A percentile compares a stretch with the other conserved stretches of the same genome.
Evolutionary conservation across 1,284 basidiomycete species (phyloP).

Genomic region (Wallemia mellicola): DNA sequence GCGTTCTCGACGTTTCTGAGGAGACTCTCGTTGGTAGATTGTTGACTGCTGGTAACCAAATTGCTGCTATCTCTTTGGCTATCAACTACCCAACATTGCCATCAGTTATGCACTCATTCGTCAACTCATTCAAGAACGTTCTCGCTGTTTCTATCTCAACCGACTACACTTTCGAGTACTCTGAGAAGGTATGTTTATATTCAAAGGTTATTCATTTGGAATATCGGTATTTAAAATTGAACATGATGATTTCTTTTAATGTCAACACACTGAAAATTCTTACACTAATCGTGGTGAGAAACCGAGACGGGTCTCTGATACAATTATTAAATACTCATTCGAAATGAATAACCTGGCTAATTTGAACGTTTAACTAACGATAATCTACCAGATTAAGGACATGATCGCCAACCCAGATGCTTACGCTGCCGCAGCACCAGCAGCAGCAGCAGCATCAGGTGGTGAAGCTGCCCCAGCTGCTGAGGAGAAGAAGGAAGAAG

Average conservation of each 20-base stretch:
- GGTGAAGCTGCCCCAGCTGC: slow-evolving; percentile 23
- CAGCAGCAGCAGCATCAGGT: slow-evolving; percentile 25
- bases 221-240: too few species aligned
- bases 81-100: slow-evolving; percentile 86
- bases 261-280: slow-evolving; percentile 42
- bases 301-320: background rate
- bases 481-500: slow-evolving; percentile 34
- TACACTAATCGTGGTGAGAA: slow-evolving; percentile 16
- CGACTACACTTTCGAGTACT: slow-evolving; percentile 80
- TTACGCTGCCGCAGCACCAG: slow-evolving; percentile 49
- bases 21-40: slow-evolving; percentile 69
- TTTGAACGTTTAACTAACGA: too few species aligned
- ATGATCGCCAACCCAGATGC: slow-evolving; percentile 91
- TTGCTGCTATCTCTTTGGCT: slow-evolving; percentile 83
- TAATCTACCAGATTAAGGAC: slow-evolving; percentile 47
- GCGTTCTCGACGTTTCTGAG: slow-evolving; percentile 85
- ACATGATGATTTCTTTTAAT: background rate
- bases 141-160: slow-evolving; percentile 69
- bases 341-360: too few species aligned
- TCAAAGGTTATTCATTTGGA: too few species aligned
- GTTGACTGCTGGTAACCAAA: slow-evolving; percentile 70
- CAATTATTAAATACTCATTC: too few species aligned
- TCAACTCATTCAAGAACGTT: slow-evolving; percentile 98
- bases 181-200: slow-evolving; percentile 47
- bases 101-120: slow-evolving; percentile 72